Evolutionary conservation across 2,329 filamentous ascomycete species (phyloP).

Genomic region (Graphiopsis chlorocephala): DNA sequence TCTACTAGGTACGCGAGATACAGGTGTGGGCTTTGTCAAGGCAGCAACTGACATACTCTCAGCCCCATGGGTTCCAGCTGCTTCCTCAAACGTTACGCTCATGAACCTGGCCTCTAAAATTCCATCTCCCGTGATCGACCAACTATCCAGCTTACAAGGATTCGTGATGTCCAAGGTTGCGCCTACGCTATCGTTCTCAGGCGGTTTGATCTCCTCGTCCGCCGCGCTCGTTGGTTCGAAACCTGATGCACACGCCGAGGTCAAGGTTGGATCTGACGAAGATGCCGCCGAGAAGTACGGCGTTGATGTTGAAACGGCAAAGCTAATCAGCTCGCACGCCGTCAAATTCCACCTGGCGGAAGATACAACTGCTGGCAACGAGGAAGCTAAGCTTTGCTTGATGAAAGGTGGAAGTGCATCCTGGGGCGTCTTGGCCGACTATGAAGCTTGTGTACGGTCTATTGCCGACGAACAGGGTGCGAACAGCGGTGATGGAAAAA

Average conservation of each 20-base stretch:
- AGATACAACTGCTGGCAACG: slow-evolving; percentile 36
- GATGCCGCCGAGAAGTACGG: slow-evolving; percentile 28
- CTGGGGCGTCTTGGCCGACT: slow-evolving; percentile 40
- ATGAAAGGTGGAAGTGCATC: slow-evolving; percentile 30
- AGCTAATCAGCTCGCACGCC: slow-evolving; percentile 23
- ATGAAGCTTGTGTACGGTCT: slow-evolving; percentile 27
- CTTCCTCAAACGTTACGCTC: slow-evolving; percentile 34
- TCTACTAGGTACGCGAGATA: slow-evolving; percentile 25
- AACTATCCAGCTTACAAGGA: slow-evolving; percentile 30
- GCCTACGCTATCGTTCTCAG: slow-evolving; percentile 32
- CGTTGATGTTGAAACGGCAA: slow-evolving; percentile 24
- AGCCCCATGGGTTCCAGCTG: slow-evolving; percentile 44
- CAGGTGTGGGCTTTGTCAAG: not conserved
- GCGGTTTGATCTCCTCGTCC: slow-evolving; percentile 27
- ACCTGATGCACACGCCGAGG: not conserved
- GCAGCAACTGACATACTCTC: slow-evolving; percentile 4
- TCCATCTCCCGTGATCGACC: slow-evolving; percentile 31
- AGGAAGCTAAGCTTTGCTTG: slow-evolving; percentile 40
- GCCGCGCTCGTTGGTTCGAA: slow-evolving; percentile 19
- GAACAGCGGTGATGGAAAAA: not conserved
- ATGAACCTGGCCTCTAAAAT: slow-evolving; percentile 27
- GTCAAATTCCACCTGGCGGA: slow-evolving; percentile 31
- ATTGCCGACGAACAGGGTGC: slow-evolving; percentile 22
- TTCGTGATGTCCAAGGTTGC: slow-evolving; percentile 35
- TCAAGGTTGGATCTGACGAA: slow-evolving; percentile 11